These are phyloP conservation scores for Trichoderma hamatum DNA, from an alignment of 2,329 filamentous ascomycete species.

Conservation along the genomic window DNA sequence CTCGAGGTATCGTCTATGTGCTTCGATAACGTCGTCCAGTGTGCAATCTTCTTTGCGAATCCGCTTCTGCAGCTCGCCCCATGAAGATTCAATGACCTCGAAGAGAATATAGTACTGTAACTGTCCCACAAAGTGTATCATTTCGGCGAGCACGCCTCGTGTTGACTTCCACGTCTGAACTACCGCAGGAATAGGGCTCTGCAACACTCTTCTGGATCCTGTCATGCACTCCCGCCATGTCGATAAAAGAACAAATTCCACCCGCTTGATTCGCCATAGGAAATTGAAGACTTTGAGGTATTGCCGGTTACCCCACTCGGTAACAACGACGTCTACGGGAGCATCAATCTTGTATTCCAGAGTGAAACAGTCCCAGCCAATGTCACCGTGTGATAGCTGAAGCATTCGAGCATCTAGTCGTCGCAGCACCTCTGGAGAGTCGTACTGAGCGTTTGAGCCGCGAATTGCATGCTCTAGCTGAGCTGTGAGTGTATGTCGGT, in stretches of 20 bases:
- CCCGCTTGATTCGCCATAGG: slow-evolving; percentile 95
- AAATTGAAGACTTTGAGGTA: slow-evolving; percentile 99
- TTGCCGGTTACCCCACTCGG: slow-evolving; percentile 91
- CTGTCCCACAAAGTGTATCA: slow-evolving; percentile 98
- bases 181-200: slow-evolving; percentile 69
- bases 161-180: slow-evolving; percentile 86
- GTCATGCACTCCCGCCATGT: slow-evolving; percentile 98
- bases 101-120: slow-evolving; percentile 98
- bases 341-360: slow-evolving; percentile 98
- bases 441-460: slow-evolving; percentile 95
- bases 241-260: slow-evolving; percentile 88
- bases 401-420: slow-evolving; percentile 97
- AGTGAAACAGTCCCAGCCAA: slow-evolving; percentile 98
- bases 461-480: slow-evolving; percentile 97
- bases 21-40: slow-evolving; percentile 90
- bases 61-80: slow-evolving; percentile 84
- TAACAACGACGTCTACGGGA: slow-evolving; percentile 95
- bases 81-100: slow-evolving; percentile 95
- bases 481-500: slow-evolving; percentile 94
- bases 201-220: slow-evolving; percentile 86
- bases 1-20: slow-evolving; percentile 87
- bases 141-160: slow-evolving; percentile 86
- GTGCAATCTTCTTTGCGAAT: slow-evolving; percentile 86
- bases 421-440: slow-evolving; percentile 86
- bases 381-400: slow-evolving; percentile 92